phyloP scores from a whole-genome alignment of 2,329 filamentous ascomycete genomes.

The Leptographium wingfieldii region DNA sequence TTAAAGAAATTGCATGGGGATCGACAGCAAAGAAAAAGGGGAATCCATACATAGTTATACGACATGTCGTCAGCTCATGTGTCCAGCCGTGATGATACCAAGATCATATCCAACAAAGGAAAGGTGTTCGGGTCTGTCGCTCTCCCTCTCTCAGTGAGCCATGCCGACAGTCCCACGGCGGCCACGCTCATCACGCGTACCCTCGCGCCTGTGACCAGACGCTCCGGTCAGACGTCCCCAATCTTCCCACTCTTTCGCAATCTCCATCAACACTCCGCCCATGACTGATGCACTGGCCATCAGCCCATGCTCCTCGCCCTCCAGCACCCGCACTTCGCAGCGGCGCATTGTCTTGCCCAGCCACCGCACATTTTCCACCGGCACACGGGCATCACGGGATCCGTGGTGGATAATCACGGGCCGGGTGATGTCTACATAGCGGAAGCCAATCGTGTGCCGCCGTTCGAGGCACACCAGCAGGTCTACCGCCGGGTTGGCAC shows the following conservation, averaged over 20 bases:
- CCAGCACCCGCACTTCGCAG: slow-evolving; percentile 81
- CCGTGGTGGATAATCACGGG: slow-evolving; percentile 92
- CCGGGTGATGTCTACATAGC: slow-evolving; percentile 90
- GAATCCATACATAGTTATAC: not conserved
- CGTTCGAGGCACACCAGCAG: slow-evolving; percentile 86
- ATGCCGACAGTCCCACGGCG: slow-evolving; percentile 13
- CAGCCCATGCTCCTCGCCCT: slow-evolving; percentile 84
- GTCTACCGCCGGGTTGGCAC: slow-evolving; percentile 89
- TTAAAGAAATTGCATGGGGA: not conserved
- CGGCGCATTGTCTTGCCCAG: slow-evolving; percentile 85
- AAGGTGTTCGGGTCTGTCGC: not conserved
- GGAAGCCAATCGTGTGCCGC: slow-evolving; percentile 82
- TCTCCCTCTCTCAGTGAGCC: not conserved
- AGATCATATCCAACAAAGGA: not conserved
- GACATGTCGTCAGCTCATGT: not conserved
- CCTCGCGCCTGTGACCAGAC: slow-evolving; percentile 3
- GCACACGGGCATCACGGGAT: slow-evolving; percentile 77
- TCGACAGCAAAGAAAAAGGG: not conserved
- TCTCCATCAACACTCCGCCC: slow-evolving; percentile 88
- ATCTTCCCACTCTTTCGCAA: slow-evolving; percentile 86
- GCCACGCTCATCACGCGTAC: slow-evolving; percentile 13
- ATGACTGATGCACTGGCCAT: slow-evolving; percentile 94
- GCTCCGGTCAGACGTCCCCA: slow-evolving; percentile 52
- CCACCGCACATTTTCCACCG: slow-evolving; percentile 91
- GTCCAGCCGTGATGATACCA: not conserved